Evolutionary conservation across 352 stramenopile genomes (phyloP).

Genomic region (Phytophthora pini): DNA sequence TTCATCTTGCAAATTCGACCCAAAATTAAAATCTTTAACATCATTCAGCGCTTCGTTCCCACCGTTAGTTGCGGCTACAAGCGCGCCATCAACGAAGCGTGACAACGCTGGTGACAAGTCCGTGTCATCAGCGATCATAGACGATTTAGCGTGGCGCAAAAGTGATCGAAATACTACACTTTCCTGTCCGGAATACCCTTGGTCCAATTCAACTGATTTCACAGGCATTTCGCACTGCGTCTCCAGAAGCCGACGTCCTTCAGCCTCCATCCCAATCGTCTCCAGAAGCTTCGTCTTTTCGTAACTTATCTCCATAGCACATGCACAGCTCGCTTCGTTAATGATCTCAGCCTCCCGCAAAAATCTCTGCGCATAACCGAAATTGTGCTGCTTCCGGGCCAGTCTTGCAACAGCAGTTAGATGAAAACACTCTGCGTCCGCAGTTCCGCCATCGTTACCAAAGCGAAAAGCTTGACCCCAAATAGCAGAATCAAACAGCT

Average conservation of each 20-base stretch:
- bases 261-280: constrained; percentile 35
- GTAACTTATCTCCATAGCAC: constrained; percentile 29
- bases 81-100: constrained; percentile 13
- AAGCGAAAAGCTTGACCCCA: constrained; percentile 41
- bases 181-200: constrained; percentile 1
- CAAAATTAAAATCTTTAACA: constrained; percentile 3
- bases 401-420: constrained; percentile 49
- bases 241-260: constrained; percentile 39
- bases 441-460: background rate
- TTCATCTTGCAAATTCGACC: constrained; percentile 13
- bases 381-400: constrained; percentile 66
- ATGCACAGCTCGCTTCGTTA: background rate
- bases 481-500: constrained; percentile 40
- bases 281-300: constrained; percentile 53
- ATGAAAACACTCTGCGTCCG: constrained; percentile 24
- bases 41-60: background rate
- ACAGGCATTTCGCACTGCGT: constrained; percentile 34
- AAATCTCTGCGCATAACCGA: constrained; percentile 40
- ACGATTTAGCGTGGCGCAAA: constrained; percentile 38
- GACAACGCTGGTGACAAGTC: constrained; percentile 17
- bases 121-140: constrained; percentile 21
- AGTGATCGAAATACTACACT: constrained; percentile 25
- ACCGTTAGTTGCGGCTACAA: background rate
- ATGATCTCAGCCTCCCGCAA: constrained; percentile 36
- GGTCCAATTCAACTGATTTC: constrained; percentile 8